Conservation (phyloP, 345 rosid species). For the Melaleuca alternifolia region DNA sequence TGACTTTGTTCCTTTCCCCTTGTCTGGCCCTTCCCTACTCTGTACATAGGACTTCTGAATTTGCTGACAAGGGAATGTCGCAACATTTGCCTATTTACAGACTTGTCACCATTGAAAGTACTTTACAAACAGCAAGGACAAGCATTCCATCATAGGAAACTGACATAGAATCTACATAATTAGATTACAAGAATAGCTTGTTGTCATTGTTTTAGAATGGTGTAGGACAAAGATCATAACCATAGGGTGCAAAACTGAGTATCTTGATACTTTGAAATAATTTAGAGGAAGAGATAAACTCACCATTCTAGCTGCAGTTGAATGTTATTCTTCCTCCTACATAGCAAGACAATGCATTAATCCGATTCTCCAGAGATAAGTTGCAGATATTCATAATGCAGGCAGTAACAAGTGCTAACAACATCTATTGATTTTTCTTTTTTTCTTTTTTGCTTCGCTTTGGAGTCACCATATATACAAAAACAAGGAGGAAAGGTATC, state of each 20-base stretch:
- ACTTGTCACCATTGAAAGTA: not conserved
- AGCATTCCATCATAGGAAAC: not conserved
- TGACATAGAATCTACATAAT: not conserved
- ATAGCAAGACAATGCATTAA: not conserved
- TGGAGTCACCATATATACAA: not conserved
- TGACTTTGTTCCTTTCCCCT: not conserved
- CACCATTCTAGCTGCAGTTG: slow-evolving; percentile 81
- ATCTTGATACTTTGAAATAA: not conserved
- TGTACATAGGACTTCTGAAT: not conserved
- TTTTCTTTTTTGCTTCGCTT: not conserved
- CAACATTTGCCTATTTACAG: not conserved
- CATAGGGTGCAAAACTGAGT: not conserved
- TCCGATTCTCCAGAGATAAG: not conserved
- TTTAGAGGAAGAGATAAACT: slow-evolving; percentile 13
- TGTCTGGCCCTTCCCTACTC: not conserved
- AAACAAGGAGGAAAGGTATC: not conserved
- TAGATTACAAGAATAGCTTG: not conserved
- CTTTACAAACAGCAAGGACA: not conserved
- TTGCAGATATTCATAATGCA: not conserved
- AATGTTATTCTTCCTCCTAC: slow-evolving; percentile 48
- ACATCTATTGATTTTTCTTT: not conserved
- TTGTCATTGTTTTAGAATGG: not conserved
- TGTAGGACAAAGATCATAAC: not conserved
- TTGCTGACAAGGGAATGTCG: not conserved
- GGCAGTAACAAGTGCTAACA: not conserved